Evolutionary conservation across 768 basidiomycete species (phyloP), one percentile per base, ranked within the genome.

Genomic region (Glaciozyma antarctica): DNA sequence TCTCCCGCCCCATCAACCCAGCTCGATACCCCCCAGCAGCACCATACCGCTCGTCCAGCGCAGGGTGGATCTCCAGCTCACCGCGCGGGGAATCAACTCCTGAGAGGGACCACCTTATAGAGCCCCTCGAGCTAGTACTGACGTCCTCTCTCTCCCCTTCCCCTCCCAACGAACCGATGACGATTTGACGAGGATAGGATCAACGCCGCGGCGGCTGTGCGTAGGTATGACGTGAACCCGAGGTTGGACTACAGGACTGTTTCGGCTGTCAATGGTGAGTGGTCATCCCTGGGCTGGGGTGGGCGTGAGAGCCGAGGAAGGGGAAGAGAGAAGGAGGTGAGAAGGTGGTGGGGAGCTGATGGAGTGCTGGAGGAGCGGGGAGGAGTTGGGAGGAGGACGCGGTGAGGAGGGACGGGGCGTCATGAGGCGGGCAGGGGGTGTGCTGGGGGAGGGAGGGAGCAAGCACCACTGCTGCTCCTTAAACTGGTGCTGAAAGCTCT

Each of bases 231-330:
- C 47, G 65, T 69, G 21, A 66, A 70, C 56, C 71, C 69, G 12
- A 63, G 67, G 22, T 41, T 71, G 21, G 92, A 97, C 78, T 97
- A 97, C 79, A 84, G 90, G 69, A 97, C 93, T n/a, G 95, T 99
- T 59, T 91, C 92, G 73, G 94, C 92, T 67, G 88, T 98, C 79
- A 98, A 98, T 75, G 95, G 94, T 34, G 41, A 56, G 55, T 55
- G 26, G 6, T n/a, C 47, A 16, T n/a, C 6, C 7, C 17, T 47
- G 17, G 47, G 47, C 10, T 6, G 47, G 19, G 16, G 21, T 48
- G 47, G 8, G 8, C 47, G 19, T 9, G 19, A n/a, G 47, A 19
- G 47, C 21, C n/a, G n/a, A n/a, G n/a, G 47, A 8, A 48, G 15
- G 47, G n/a, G n/a, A 48, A n/a, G 47, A 21, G 47, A 19, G 21